Evolutionary conservation across 257 asterid genomes (phyloP).

Genomic region (Marsdenia floribunda): DNA sequence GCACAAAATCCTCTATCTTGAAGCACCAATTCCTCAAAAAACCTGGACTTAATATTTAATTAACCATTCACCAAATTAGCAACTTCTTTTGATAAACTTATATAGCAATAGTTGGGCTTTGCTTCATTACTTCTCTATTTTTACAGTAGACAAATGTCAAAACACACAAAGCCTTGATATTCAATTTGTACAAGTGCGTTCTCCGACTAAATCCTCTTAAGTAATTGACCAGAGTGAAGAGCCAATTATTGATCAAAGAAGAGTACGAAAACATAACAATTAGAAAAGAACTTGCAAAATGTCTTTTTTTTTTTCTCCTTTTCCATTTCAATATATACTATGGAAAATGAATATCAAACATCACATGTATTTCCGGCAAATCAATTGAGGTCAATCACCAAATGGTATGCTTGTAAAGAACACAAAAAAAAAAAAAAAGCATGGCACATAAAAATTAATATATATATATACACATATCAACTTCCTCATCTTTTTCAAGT

Average conservation of each 20-base stretch:
- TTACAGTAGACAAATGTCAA: not conserved
- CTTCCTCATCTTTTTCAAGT: not conserved
- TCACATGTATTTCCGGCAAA: not conserved
- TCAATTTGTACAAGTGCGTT: not conserved
- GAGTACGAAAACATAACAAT: not conserved
- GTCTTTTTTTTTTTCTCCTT: not conserved
- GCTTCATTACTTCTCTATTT: not conserved
- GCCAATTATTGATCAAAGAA: not conserved
- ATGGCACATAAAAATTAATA: not conserved
- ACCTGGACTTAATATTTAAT: not conserved
- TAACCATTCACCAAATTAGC: not conserved
- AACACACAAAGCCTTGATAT: not conserved
- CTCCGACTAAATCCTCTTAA: not conserved
- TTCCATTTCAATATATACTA: not conserved
- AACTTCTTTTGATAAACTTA: not conserved
- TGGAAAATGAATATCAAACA: not conserved
- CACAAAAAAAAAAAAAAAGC: no score
- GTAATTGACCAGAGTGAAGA: not conserved
- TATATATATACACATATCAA: not conserved
- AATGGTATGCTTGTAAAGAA: not conserved
- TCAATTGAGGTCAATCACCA: not conserved
- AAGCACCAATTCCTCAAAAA: not conserved
- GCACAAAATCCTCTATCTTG: conserved; percentile 7
- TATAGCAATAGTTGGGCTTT: not conserved
- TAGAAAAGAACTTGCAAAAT: not conserved